Conservation (phyloP, 306 rosid genomes). For the Cicer cuneatum region DNA sequence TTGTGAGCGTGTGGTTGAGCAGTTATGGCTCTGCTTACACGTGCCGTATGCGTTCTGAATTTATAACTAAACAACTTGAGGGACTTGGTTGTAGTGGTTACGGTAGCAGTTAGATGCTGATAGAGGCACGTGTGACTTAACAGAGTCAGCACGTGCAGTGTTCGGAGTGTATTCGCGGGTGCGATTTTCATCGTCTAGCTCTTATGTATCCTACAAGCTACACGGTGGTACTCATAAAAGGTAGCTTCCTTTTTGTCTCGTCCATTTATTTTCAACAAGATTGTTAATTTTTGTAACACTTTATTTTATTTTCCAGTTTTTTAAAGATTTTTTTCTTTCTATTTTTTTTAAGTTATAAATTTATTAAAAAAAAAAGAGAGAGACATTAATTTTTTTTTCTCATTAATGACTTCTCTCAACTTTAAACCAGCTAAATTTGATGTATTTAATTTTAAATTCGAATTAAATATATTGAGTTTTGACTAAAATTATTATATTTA, state of each 20-base stretch:
- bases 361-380: too few species aligned
- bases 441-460: too few species aligned
- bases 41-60: background rate
- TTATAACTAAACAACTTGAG: constrained; percentile 35
- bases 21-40: background rate
- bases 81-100: constrained; percentile 14
- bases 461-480: too few species aligned
- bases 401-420: too few species aligned
- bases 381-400: too few species aligned
- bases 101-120: background rate
- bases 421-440: too few species aligned
- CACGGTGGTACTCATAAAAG: background rate
- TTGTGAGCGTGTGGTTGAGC: background rate
- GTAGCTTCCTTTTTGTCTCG: background rate
- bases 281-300: background rate
- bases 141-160: constrained; percentile 45
- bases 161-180: background rate
- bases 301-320: too few species aligned
- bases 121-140: constrained; percentile 45
- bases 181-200: constrained; percentile 7
- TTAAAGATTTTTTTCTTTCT: too few species aligned
- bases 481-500: too few species aligned
- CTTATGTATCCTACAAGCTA: background rate
- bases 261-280: constrained; percentile 1
- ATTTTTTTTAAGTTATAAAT: too few species aligned